Evolutionary conservation across 345 rosid genomes (phyloP).

Genomic region (Kandelia obovata): DNA sequence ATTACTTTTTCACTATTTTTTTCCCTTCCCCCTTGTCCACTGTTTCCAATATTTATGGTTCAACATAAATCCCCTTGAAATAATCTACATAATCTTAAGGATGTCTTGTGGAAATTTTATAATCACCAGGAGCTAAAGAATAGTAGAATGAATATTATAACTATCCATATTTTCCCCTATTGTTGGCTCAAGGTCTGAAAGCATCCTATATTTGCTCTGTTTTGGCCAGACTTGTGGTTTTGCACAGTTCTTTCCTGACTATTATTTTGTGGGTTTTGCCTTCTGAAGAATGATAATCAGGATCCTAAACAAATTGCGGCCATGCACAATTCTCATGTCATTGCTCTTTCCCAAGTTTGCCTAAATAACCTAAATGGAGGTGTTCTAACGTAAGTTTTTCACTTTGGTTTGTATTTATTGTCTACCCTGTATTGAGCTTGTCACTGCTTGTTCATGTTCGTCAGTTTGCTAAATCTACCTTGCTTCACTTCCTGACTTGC

Average conservation of each 20-base stretch:
- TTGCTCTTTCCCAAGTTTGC: conserved; percentile 79
- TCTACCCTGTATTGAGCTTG: conserved; percentile 5
- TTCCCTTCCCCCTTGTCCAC: too few species aligned
- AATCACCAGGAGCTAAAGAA: too few species aligned
- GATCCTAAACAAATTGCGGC: conserved; percentile 63
- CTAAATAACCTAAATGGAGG: conserved; percentile 78
- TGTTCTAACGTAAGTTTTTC: conserved; percentile 63
- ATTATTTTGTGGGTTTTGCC: conserved; percentile 21
- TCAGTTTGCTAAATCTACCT: neutral
- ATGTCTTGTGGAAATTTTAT: too few species aligned
- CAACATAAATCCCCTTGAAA: too few species aligned
- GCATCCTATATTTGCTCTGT: conserved; percentile 14
- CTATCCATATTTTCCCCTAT: too few species aligned
- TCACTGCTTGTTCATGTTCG: neutral
- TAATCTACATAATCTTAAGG: too few species aligned
- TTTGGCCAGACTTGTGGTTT: conserved; percentile 15
- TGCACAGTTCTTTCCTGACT: conserved; percentile 23
- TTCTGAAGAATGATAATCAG: conserved; percentile 66
- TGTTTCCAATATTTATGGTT: too few species aligned
- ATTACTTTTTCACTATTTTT: too few species aligned
- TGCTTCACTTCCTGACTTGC: neutral
- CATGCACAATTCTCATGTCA: conserved; percentile 74
- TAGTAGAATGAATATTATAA: too few species aligned
- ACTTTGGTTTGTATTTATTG: conserved; percentile 10
- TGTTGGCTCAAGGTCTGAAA: neutral